Conservation (phyloP, 208 protist genomes). For the Acanthamoeba healyi region DNA sequence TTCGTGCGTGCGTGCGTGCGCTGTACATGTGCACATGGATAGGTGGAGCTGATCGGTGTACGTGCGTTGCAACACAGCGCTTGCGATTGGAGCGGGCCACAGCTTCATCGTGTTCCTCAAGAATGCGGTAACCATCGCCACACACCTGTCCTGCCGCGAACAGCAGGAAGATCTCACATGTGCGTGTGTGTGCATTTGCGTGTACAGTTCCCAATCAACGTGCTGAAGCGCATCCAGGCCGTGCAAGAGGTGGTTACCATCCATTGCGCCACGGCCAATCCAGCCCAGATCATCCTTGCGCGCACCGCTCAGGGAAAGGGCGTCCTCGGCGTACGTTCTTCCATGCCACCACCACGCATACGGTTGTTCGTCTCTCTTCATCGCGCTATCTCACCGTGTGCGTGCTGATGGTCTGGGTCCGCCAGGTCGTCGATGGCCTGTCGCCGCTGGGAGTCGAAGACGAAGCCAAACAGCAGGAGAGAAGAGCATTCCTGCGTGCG, state of each 20-base stretch:
- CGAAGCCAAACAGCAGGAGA: conserved; percentile 28
- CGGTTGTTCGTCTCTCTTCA: too few relatives aligned
- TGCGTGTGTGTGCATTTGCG: neutral
- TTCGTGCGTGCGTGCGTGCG: neutral
- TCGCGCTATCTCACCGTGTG: too few relatives aligned
- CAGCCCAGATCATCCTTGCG: conserved; percentile 28
- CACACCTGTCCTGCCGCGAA: too few relatives aligned
- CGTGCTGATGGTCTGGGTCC: too few relatives aligned
- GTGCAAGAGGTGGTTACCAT: conserved; percentile 66
- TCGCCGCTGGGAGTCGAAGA: conserved; percentile 29
- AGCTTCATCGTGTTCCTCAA: conserved; percentile 70
- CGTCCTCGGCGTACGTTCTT: neutral
- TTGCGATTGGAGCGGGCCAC: conserved; percentile 26
- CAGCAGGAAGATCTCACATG: neutral
- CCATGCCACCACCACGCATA: neutral
- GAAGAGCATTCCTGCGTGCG: conserved; percentile 19
- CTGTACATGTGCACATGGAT: too few relatives aligned
- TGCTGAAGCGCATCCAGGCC: conserved; percentile 40
- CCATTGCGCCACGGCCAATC: conserved; percentile 67
- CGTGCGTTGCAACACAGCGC: neutral
- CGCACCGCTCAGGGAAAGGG: conserved; percentile 19
- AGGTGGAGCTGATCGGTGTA: too few relatives aligned
- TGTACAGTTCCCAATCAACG: conserved; percentile 58
- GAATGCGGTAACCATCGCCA: neutral
- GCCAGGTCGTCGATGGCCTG: conserved; percentile 56